Conservation (phyloP, 2,329 filamentous ascomycete genomes). For the Pseudogymnoascus sp. region DNA sequence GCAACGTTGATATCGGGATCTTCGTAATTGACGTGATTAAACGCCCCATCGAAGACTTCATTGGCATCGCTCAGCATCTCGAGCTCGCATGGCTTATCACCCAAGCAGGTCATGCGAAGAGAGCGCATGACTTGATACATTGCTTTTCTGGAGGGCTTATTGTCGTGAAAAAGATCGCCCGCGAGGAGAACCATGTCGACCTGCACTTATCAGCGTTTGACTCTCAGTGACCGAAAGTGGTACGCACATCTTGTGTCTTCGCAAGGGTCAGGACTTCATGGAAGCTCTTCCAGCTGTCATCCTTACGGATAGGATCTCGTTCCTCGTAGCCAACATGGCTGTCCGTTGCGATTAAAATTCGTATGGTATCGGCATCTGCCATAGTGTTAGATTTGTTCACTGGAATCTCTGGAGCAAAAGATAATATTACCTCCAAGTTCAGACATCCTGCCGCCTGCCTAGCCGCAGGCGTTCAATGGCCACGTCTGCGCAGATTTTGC, state of each 20-base stretch:
- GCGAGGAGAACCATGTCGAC: conserved; percentile 95
- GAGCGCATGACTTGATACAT: conserved; percentile 98
- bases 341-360: conserved; percentile 88
- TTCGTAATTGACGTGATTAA: conserved; percentile 95
- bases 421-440: conserved; percentile 6
- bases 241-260: conserved; percentile 63
- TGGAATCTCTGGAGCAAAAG: not conserved
- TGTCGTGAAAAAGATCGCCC: conserved; percentile 95
- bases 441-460: conserved; percentile 2
- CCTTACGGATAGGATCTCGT: conserved; percentile 84
- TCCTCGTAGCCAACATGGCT: conserved; percentile 98
- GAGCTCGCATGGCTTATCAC: conserved; percentile 89
- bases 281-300: conserved; percentile 95
- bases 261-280: conserved; percentile 91
- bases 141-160: conserved; percentile 89
- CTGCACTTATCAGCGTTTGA: conserved; percentile 27
- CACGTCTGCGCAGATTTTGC: conserved; percentile 4
- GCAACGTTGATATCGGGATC: conserved; percentile 95
- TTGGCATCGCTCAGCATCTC: conserved; percentile 91
- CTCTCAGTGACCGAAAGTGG: conserved; percentile 10
- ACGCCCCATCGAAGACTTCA: conserved; percentile 81
- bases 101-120: conserved; percentile 84
- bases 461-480: not conserved
- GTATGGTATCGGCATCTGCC: conserved; percentile 66
- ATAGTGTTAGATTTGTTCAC: conserved; percentile 10